A percentile compares a stretch with the other conserved stretches of the same genome.
Evolutionary conservation across 495 filamentous ascomycete genomes (phyloP).

Genomic region (Cercophora newfieldiana): DNA sequence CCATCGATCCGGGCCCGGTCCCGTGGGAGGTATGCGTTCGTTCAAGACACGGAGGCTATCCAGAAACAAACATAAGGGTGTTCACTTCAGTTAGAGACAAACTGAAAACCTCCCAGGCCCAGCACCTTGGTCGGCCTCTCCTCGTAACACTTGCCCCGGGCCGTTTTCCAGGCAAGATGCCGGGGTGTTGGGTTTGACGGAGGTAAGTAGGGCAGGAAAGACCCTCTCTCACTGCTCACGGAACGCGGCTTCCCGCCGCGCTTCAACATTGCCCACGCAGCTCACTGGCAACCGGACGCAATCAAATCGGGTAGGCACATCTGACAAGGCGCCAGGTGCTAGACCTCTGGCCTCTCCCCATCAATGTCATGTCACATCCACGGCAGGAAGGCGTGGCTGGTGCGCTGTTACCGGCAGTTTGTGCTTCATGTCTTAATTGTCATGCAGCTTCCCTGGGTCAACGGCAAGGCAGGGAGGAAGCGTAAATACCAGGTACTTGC

Average conservation of each 20-base stretch:
- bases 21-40: neutral
- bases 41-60: neutral
- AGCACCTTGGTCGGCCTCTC: neutral
- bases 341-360: neutral
- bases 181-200: neutral
- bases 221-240: neutral
- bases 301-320: neutral
- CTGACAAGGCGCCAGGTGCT: neutral
- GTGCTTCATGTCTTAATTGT: neutral
- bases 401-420: neutral
- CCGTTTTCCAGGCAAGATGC: neutral
- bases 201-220: neutral
- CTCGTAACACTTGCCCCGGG: neutral
- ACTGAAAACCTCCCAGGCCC: neutral
- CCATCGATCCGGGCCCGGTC: neutral
- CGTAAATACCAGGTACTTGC: neutral
- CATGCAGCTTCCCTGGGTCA: neutral
- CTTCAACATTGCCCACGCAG: neutral
- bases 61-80: neutral
- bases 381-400: neutral
- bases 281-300: neutral
- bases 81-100: neutral
- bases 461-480: neutral
- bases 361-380: slow-evolving; percentile 2
- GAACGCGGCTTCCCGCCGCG: neutral